Base-by-base conservation (phyloP, 116 monocot genomes). In the Posidonia oceanica region DNA sequence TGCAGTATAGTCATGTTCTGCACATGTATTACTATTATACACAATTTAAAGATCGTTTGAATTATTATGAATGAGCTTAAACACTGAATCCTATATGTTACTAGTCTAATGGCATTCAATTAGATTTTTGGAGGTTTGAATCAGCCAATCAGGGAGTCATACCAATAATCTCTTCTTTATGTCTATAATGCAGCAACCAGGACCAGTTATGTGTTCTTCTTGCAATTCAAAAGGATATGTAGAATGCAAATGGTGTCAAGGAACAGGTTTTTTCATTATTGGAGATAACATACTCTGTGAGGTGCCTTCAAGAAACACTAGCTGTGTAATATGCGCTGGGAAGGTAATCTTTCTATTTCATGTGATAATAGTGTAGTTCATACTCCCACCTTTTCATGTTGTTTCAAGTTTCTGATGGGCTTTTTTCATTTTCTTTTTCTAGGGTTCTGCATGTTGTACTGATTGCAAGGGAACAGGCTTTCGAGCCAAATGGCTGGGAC, bases 401-500 rank as follows among this genome's bases (percentile, higher is more conserved):
- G 14, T 14, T 11, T 54, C n/a, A 15, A 40, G 12, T 68, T 36
- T 60, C 21, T 14, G 39, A 38, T 69, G 55, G 37, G 17, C 17
- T 42, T 52, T 37, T 36, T 18, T 10, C 63, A 60, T 29, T 37
- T 41, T 20, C 16, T 38, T 60, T 11, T 74, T 78, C 36, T 75
- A 96, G 95, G 95, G 91, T 2, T 87, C 73, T 54, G 54, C 80
- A 2, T 80, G 75, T 68, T 97, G 97, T 77, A 38, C 83, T 55
- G 87, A 89, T 74, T 97, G 97, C 83, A 85, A 89, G 77, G 97
- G 97, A 16, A 89, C 92, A 36, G 97, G 97, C 0, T 97, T 83
- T 72, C 83, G 89, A 55, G 97, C 97, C 3, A 92, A 89, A 59
- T 97, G 97, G 97, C 66, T 97, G 58, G 83, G 75, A 41, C 75